Conservation (phyloP, 2,329 filamentous ascomycete species). For the Stylonectria norvegica region DNA sequence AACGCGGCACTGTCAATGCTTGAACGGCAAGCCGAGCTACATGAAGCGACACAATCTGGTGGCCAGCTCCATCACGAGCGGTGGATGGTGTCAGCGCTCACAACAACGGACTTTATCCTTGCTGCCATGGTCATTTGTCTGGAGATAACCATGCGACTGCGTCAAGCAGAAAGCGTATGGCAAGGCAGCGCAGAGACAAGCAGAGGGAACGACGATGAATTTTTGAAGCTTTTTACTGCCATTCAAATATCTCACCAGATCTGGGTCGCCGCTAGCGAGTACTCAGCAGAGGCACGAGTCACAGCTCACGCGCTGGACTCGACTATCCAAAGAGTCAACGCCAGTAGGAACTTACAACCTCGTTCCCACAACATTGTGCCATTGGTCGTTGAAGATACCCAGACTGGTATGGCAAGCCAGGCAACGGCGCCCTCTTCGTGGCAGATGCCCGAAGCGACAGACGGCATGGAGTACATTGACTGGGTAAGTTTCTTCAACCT, state of each 20-base stretch:
- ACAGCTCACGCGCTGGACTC: conserved; percentile 18
- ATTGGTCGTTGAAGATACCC: neutral
- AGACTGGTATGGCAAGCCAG: neutral
- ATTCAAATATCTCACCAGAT: conserved; percentile 20
- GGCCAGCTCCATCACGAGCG: conserved; percentile 41
- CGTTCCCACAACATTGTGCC: fast-evolving
- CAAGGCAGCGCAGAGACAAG: neutral
- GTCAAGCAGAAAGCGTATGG: neutral
- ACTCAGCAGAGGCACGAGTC: conserved; percentile 18
- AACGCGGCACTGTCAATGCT: conserved; percentile 27
- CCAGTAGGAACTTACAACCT: neutral
- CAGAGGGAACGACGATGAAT: neutral
- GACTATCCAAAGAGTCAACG: conserved; percentile 14
- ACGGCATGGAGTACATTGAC: conserved; percentile 15
- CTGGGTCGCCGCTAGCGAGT: conserved; percentile 11
- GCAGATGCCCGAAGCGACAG: conserved; percentile 5
- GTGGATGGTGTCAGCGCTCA: conserved; percentile 45
- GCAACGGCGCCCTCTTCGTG: neutral
- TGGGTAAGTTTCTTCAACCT: conserved; percentile 17
- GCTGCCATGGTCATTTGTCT: conserved; percentile 51
- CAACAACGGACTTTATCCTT: conserved; percentile 48
- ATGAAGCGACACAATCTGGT: conserved; percentile 37
- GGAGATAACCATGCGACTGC: conserved; percentile 25
- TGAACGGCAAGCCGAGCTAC: conserved; percentile 27
- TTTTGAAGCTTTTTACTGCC: conserved; percentile 9